These are phyloP conservation scores for Aspergillus brunneoviolaceus DNA, from an alignment of 2,329 filamentous ascomycete species.

Conservation along the genomic window DNA sequence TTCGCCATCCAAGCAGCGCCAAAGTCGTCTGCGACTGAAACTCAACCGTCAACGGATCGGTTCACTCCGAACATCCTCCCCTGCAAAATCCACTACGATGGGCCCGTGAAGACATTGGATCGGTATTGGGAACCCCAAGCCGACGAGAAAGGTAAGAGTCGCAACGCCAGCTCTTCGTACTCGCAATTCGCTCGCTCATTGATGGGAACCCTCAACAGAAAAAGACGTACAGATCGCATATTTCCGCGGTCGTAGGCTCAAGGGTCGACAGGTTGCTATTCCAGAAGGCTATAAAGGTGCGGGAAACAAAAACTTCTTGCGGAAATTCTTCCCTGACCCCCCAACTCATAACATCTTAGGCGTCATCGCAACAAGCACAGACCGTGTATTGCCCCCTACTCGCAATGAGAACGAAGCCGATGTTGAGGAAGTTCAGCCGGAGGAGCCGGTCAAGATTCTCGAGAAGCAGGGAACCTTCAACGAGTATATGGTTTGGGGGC, in stretches of 20 bases:
- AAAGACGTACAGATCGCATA: slow-evolving; percentile 56
- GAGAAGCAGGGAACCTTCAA: slow-evolving; percentile 69
- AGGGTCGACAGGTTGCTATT: slow-evolving; percentile 64
- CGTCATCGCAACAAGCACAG: slow-evolving; percentile 56
- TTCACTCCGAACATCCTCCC: slow-evolving; percentile 72
- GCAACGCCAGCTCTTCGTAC: background rate
- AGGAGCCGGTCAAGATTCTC: slow-evolving; percentile 57
- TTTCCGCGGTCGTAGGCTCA: slow-evolving; percentile 77
- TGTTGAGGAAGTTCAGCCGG: slow-evolving; percentile 43
- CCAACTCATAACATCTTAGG: slow-evolving; percentile 42
- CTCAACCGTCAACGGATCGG: slow-evolving; percentile 30
- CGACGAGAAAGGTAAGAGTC: slow-evolving; percentile 42
- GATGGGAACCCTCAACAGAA: slow-evolving; percentile 8
- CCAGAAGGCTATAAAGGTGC: slow-evolving; percentile 68
- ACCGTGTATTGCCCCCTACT: slow-evolving; percentile 31
- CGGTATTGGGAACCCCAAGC: slow-evolving; percentile 69
- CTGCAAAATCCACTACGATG: slow-evolving; percentile 76
- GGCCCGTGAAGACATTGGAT: slow-evolving; percentile 62
- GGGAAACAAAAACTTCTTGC: slow-evolving; percentile 4
- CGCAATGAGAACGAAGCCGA: slow-evolving; percentile 40
- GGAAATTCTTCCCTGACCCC: background rate
- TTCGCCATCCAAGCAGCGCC: slow-evolving; percentile 36
- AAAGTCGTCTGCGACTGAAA: slow-evolving; percentile 19
- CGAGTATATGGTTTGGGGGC: slow-evolving; percentile 77
- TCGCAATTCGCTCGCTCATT: slow-evolving; percentile 6